Base-by-base conservation (phyloP, 2,329 filamentous ascomycete species). In the Ascomycota sp. region DNA sequence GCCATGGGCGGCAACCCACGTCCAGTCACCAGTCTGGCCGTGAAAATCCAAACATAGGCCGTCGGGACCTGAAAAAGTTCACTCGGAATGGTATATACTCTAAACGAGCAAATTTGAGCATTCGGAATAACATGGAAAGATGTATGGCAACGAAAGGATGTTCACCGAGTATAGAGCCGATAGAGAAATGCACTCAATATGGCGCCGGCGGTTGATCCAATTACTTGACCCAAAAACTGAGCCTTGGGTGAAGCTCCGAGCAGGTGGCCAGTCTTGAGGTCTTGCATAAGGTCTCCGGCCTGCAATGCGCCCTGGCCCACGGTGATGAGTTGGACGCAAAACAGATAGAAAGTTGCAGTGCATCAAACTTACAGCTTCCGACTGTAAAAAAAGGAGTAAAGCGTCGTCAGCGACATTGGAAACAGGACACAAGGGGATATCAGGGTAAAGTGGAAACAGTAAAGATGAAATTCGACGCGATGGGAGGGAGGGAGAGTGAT, bases 31-130 rank as follows among this genome's bases (percentile, higher is more conserved):
- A 98, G 63, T 11, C 89, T 65, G 2, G 89, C 86, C 0, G 89
- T 98, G 50, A 94, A 94, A 31, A 98, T 79, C 89, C 89, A 98
- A 5, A 98, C 85, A 47, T 86, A 94, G 1, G 75, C 86, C 0
- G 89, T 95, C 0, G 89, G 89, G 1, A 93, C 83, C 45, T 93
- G 78, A 49, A 98, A 95, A 31, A 94, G 59, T 8, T 81, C 75
- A 0, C 85, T 81, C 0, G 89, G 89, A 5, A 98, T 77, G 24
- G 73, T 61, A 45, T 98, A 98, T 2, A 94, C 85, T 22, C 68
- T 74, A 27, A 4, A 21, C 8, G 9, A 11, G 25, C 12, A 4
- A 9, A 12, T 6, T 3, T 8, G 30, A n/a, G n/a, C n/a, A n/a
- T n/a, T n/a, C n/a, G n/a, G n/a, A n/a, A n/a, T n/a, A n/a, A n/a